Evolutionary conservation across 1,139 yeast genomes (phyloP), one percentile per base, ranked within the genome.

Genomic region (Yamadazyma membranifaciens): DNA sequence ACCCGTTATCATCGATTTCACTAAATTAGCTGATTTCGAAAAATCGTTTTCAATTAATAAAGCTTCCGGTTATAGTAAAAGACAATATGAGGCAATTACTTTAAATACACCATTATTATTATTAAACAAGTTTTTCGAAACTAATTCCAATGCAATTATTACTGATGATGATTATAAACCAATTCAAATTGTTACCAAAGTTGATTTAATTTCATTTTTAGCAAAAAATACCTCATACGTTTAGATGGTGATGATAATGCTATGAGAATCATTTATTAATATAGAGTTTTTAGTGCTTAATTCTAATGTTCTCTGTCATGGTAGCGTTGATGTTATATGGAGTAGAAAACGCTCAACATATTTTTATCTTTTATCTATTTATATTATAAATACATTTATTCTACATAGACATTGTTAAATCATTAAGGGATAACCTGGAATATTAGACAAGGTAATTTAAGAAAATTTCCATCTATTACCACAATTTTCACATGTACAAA

Each of bases 401-500:
- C 37, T 37, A 37, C 36, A 16, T 32, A n/a, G 25, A 20, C 24
- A 20, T 20, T 20, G 24, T 20, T 20, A 20, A 20, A 20, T 31
- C 36, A 31, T 20, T 20, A 20, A 20, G 7, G 24, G 24, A 20
- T 20, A 20, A 20, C 5, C 24, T 20, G 24, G 24, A 20, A 20
- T 6, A 20, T 5, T 20, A 7, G 10, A 29, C 22, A 29, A 27
- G 25, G 15, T 2, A 20, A 9, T 28, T 46, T 55, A 84, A 15
- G 92, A 84, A 60, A 91, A 91, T 65, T 92, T 91, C 98, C 98
- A 92, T 65, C 98, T 80, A 60, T 92, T 88, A 51, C 98, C 98
- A 72, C 98, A 92, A 52, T 83, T 87, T 58, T 91, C 97, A 70
- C 98, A 92, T 2, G 97, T 91, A 70, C 98, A 92, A 61, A 92